Percentiles rank a stretch among this genome's conserved stretches.
phyloP scores from a whole-genome alignment of 768 basidiomycete species.

The Lenzites betulinus region DNA sequence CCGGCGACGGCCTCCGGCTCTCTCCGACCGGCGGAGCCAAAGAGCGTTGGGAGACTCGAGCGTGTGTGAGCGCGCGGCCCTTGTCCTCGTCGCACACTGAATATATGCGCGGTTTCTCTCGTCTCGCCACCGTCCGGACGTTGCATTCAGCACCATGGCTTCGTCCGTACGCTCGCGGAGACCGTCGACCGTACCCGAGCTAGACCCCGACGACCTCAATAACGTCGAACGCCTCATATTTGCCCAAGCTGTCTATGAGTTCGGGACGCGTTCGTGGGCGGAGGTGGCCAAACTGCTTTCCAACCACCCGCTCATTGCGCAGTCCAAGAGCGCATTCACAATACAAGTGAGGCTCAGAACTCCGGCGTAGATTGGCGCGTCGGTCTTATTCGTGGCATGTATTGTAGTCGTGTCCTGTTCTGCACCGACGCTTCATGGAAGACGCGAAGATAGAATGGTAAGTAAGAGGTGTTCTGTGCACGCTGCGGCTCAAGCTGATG shows the following conservation, averaged over 20 bases:
- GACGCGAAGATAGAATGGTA: slow-evolving; percentile 68
- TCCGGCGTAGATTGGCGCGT: background rate
- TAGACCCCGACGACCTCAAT: slow-evolving; percentile 25
- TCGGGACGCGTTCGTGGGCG: slow-evolving; percentile 71
- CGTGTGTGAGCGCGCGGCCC: background rate
- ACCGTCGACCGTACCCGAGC: slow-evolving; percentile 11
- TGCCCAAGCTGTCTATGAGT: slow-evolving; percentile 84
- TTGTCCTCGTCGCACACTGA: background rate
- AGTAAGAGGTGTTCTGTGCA: slow-evolving; percentile 27
- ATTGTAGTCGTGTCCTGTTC: slow-evolving; percentile 63
- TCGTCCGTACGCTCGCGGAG: slow-evolving; percentile 15
- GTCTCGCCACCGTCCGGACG: background rate
- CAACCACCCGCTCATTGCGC: slow-evolving; percentile 67
- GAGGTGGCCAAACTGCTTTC: slow-evolving; percentile 64
- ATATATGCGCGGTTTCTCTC: slow-evolving; percentile 6
- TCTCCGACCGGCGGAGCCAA: background rate
- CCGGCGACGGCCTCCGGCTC: background rate
- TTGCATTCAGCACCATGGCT: slow-evolving; percentile 9
- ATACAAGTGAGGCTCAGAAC: slow-evolving; percentile 51
- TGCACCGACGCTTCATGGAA: slow-evolving; percentile 69
- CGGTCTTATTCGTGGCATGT: slow-evolving; percentile 18
- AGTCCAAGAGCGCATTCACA: slow-evolving; percentile 67
- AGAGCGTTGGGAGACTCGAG: background rate
- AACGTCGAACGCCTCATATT: slow-evolving; percentile 76
- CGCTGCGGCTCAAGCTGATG: slow-evolving; percentile 1